Conservation (phyloP, 2,329 filamentous ascomycete species). For the Sporothrix euskadiensis region DNA sequence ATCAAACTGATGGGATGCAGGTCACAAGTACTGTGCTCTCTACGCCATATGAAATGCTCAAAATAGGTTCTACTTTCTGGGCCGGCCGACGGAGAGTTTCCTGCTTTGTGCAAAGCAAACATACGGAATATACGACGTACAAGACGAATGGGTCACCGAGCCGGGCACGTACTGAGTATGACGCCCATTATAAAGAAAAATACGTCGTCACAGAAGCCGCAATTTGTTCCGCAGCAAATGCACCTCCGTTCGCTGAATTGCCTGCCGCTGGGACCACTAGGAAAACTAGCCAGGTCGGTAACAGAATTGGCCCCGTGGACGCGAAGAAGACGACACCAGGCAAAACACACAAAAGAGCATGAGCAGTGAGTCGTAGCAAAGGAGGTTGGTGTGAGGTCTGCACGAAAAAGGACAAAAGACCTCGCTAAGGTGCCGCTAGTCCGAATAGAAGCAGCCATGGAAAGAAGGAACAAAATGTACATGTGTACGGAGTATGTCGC, state of each 20-base stretch:
- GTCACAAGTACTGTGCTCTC: not conserved
- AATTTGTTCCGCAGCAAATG: not conserved
- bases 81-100: not conserved
- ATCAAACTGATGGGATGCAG: not conserved
- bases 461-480: not conserved
- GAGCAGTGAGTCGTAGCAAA: not conserved
- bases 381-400: constrained; percentile 1
- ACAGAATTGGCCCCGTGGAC: not conserved
- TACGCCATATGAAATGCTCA: too few species aligned
- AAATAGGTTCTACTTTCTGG: not conserved
- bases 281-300: not conserved
- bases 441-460: constrained; percentile 3
- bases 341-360: not conserved
- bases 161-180: not conserved
- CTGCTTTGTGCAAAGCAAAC: constrained; percentile 8
- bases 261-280: not conserved
- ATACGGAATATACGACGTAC: not conserved
- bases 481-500: not conserved
- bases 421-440: constrained; percentile 10
- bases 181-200: not conserved
- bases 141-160: not conserved
- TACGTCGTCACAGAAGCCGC: too few species aligned
- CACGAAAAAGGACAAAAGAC: constrained; percentile 6
- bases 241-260: not conserved
- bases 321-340: not conserved